phyloP scores from a whole-genome alignment of 345 rosid genomes.

The Schrenkiella parvula region DNA sequence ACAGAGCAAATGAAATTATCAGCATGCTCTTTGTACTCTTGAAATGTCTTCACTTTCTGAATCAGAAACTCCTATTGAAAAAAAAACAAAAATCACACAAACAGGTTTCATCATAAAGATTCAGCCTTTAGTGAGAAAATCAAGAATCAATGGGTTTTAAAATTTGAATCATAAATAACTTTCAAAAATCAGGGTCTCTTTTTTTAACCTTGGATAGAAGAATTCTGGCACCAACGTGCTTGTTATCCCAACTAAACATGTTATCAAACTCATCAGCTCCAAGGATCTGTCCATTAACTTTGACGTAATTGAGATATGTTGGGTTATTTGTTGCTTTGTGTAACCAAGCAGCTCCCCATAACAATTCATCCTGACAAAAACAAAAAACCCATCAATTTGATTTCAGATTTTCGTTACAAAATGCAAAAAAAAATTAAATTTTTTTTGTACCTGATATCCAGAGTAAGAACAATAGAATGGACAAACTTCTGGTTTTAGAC shows the following conservation, averaged over 20 bases:
- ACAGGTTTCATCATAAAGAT: not conserved
- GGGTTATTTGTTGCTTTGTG: slow-evolving; percentile 52
- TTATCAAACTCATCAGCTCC: slow-evolving; percentile 27
- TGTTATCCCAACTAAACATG: slow-evolving; percentile 81
- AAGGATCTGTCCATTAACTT: slow-evolving; percentile 54
- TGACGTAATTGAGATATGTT: slow-evolving; percentile 52
- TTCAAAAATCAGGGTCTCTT: not conserved
- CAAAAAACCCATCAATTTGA: not conserved
- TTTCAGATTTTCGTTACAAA: not conserved
- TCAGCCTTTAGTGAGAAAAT: not conserved
- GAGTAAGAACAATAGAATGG: slow-evolving; percentile 77
- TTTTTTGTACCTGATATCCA: slow-evolving; percentile 63
- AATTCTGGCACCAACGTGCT: slow-evolving; percentile 69
- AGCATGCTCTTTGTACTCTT: slow-evolving; percentile 85
- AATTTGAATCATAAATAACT: not conserved
- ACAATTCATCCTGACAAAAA: slow-evolving; percentile 58
- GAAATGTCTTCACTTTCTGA: slow-evolving; percentile 60
- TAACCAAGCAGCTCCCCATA: slow-evolving; percentile 93
- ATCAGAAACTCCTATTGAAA: slow-evolving; percentile 65
- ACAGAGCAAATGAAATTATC: slow-evolving; percentile 90
- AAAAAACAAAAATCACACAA: not conserved
- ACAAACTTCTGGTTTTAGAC: slow-evolving; percentile 53
- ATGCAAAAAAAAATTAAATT: too few species aligned
- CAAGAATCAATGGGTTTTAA: not conserved
- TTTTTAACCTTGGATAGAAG: slow-evolving; percentile 58